Evolutionary conservation across 2,329 filamentous ascomycete species (phyloP).

Genomic region (Microsporum canis): DNA sequence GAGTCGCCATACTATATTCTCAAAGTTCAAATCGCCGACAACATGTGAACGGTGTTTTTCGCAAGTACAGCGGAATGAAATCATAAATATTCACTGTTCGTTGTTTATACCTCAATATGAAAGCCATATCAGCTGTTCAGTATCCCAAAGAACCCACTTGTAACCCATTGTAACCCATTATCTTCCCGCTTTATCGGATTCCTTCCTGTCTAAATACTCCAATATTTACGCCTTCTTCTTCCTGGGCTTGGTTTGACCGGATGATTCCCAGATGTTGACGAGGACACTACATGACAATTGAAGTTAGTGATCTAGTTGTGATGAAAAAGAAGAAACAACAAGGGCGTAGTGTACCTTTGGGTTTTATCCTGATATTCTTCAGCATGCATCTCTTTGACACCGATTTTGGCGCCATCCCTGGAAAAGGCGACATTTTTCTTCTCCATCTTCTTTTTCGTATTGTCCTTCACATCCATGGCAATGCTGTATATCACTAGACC

Average conservation of each 20-base stretch:
- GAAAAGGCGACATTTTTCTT: constrained; percentile 51
- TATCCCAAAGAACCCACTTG: neutral
- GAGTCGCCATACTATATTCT: too few relatives aligned
- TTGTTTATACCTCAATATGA: neutral
- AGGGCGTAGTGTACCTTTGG: constrained; percentile 36
- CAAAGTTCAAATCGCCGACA: neutral
- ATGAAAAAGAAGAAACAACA: neutral
- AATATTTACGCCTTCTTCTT: neutral
- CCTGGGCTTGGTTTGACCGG: neutral
- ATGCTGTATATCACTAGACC: constrained; percentile 49
- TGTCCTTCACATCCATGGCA: constrained; percentile 46
- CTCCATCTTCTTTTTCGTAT: constrained; percentile 50
- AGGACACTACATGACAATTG: constrained; percentile 27
- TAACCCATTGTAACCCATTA: neutral
- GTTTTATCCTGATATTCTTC: constrained; percentile 51
- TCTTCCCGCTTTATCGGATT: neutral
- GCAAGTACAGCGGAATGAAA: neutral
- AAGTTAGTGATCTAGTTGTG: neutral
- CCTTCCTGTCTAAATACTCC: neutral
- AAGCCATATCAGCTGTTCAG: neutral
- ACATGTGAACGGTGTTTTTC: neutral
- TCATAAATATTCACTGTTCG: neutral
- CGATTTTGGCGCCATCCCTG: constrained; percentile 51
- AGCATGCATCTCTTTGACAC: constrained; percentile 45
- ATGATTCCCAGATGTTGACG: constrained; percentile 38